Evolutionary conservation across 352 stramenopile species (phyloP).

Genomic region (Phytophthora multivora): DNA sequence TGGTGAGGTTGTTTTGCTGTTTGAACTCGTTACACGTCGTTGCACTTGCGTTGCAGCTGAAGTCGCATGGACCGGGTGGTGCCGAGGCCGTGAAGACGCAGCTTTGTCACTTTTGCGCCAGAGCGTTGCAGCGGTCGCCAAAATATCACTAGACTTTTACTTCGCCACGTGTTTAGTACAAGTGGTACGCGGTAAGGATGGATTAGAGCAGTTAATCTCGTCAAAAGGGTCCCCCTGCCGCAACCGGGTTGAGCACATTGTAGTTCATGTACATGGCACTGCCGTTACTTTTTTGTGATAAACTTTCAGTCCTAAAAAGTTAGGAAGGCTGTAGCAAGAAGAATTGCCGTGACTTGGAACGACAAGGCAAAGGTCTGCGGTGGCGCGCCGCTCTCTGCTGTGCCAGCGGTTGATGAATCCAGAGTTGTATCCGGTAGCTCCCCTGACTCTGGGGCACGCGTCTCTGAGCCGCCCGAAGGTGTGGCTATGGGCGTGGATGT

Average conservation of each 20-base stretch:
- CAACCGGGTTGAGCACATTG: not conserved
- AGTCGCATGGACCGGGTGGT: not conserved
- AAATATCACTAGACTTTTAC: constrained; percentile 3
- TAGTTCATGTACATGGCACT: not conserved
- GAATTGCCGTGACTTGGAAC: not conserved
- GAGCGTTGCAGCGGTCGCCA: constrained; percentile 1
- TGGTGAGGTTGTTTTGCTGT: not conserved
- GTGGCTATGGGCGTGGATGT: not conserved
- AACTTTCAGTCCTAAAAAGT: not conserved
- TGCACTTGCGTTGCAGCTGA: not conserved
- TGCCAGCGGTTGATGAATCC: constrained; percentile 14
- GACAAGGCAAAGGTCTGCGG: not conserved
- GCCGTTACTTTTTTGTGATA: not conserved
- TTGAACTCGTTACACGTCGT: not conserved
- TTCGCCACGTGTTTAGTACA: constrained; percentile 1
- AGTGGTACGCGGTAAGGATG: no score
- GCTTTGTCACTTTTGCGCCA: not conserved
- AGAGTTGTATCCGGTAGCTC: constrained; percentile 3
- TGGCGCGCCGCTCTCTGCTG: not conserved
- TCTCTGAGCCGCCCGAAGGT: not conserved
- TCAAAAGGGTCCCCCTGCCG: no score
- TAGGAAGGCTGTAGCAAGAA: constrained; percentile 4
- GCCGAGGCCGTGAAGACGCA: not conserved
- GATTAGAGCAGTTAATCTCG: no score
- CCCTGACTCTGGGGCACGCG: not conserved